Base-by-base conservation (phyloP, 768 basidiomycete species). In the Rhizopogon roseolus region DNA sequence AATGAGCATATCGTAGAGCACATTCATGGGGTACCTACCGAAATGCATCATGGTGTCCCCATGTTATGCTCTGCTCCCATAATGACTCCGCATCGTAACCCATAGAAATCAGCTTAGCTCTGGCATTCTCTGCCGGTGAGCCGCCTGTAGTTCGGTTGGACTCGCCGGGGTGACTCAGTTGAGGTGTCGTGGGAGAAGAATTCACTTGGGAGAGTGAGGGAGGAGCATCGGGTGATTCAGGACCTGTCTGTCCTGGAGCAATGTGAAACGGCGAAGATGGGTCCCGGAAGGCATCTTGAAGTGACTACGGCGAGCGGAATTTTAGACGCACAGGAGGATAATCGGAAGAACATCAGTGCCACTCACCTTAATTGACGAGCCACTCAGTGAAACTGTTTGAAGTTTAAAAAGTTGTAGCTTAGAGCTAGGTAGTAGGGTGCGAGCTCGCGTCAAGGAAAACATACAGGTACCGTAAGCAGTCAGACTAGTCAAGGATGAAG, bases 31-130 rank as follows among this genome's bases (percentile, higher is more conserved):
- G 19, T 17, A 75, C 86, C 41, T 64, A 88, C 89, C 84, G 84
- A 63, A 90, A 88, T 1, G 88, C 72, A 60, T 91, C 89, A 29
- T 86, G 83, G 57, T 90, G 85, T 49, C 89, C 89, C 88, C 88
- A 90, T 0, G 77, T 82, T n/a, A 91, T 79, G 13, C 70, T 72
- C 62, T 90, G 88, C 62, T 89, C 85, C 84, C 84, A 89, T 52
- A 90, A 82, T n/a, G 85, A 86, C 27, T 66, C 58, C 2, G 81
- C 75, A 62, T 89, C 84, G 56, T 81, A 82, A 0, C 86, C 85
- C 16, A 73, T 63, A 58, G 73, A 63, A 27, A 66, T 59, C 22
- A 88, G 64, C 54, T 72, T 73, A 27, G 62, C 58, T 32, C 69
- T 69, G 1, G 80, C 86, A 44, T 76, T 71, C 34, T 69, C 67